Evolutionary conservation across 2,329 filamentous ascomycete species (phyloP).

Genomic region (Calonectria pseudoturangicola): DNA sequence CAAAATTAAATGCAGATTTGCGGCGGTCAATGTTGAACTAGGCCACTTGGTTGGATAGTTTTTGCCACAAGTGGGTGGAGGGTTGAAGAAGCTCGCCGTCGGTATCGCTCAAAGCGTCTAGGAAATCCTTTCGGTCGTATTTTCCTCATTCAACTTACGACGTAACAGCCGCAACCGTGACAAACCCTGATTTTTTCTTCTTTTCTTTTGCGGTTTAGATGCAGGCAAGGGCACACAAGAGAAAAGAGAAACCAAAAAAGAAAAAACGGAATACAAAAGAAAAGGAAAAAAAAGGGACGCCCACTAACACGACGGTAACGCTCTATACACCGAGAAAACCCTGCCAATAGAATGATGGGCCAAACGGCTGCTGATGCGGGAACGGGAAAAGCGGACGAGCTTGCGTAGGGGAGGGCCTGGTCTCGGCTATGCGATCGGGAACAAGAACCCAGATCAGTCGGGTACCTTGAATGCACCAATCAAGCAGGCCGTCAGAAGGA

Average conservation of each 20-base stretch:
- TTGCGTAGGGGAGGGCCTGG: slow-evolving; percentile 20
- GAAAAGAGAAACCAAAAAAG: not conserved
- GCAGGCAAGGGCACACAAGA: not conserved
- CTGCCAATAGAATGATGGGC: slow-evolving; percentile 20
- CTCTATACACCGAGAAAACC: slow-evolving; percentile 20
- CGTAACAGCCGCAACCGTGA: slow-evolving; percentile 1
- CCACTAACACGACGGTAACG: slow-evolving; percentile 9
- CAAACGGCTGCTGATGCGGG: slow-evolving; percentile 22
- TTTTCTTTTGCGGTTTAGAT: not conserved
- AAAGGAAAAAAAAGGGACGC: not conserved
- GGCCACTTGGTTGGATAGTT: slow-evolving; percentile 9
- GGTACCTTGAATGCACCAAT: slow-evolving; percentile 19
- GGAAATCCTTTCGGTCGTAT: slow-evolving; percentile 24
- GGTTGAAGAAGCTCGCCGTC: slow-evolving; percentile 13
- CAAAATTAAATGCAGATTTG: slow-evolving; percentile 16
- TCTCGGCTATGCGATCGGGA: slow-evolving; percentile 37
- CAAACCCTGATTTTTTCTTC: not conserved
- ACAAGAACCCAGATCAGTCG: slow-evolving; percentile 30
- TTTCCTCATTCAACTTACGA: slow-evolving; percentile 26
- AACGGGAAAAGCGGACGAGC: slow-evolving; percentile 15
- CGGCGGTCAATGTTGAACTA: slow-evolving; percentile 15
- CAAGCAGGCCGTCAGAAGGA: not conserved
- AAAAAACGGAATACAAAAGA: not conserved
- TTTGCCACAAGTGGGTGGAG: not conserved
- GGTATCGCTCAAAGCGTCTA: slow-evolving; percentile 21